Evolutionary conservation across 164 flowering plant species (phyloP).

Genomic region (Berberis thunbergii): DNA sequence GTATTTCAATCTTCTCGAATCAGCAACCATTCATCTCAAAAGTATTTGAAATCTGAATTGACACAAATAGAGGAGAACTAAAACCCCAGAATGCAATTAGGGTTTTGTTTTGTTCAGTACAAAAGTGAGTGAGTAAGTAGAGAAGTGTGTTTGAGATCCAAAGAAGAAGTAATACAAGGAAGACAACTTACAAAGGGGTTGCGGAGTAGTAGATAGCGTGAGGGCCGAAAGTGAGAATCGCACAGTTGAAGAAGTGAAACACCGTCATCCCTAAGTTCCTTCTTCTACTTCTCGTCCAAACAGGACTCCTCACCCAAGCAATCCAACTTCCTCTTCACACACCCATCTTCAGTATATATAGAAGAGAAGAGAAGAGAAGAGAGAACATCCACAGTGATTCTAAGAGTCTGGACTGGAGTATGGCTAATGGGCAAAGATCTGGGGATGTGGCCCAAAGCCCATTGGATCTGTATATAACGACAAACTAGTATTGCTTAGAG

Average conservation of each 20-base stretch:
- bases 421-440: no score
- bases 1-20: neutral
- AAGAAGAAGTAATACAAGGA: neutral
- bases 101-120: neutral
- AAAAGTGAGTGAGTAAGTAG: neutral
- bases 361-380: no score
- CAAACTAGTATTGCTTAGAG: no score
- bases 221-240: slow-evolving; percentile 91
- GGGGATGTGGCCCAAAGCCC: no score
- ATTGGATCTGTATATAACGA: no score
- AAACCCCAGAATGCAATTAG: neutral
- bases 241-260: slow-evolving; percentile 98
- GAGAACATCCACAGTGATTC: no score
- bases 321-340: neutral
- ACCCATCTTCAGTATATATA: no score
- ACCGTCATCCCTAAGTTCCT: slow-evolving; percentile 50
- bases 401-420: no score
- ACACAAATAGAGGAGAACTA: no score
- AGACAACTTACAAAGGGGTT: slow-evolving; percentile 65
- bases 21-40: neutral
- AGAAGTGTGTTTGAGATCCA: neutral
- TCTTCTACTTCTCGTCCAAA: slow-evolving; percentile 2
- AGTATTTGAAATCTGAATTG: no score
- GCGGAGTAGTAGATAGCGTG: slow-evolving; percentile 99
- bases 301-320: neutral